phyloP scores from a whole-genome alignment of 2,329 filamentous ascomycete species.

The Colletotrichum tropicale region DNA sequence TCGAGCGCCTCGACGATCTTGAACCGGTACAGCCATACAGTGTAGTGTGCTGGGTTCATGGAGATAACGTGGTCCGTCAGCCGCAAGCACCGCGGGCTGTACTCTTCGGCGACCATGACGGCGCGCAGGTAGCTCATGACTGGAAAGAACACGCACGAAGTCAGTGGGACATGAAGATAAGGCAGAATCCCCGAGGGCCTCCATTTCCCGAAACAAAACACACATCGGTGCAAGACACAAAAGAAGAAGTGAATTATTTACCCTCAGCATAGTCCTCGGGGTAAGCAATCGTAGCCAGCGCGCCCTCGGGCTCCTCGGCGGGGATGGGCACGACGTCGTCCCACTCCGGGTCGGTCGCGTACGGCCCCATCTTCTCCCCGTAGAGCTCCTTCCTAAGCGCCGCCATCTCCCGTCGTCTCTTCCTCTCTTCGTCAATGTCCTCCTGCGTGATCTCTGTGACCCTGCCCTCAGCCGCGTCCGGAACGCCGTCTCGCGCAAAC shows the following conservation, averaged over 20 bases:
- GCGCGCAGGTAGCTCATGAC: constrained; percentile 93
- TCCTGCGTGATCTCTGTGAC: constrained; percentile 34
- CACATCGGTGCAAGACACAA: not conserved
- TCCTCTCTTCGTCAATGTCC: constrained; percentile 51
- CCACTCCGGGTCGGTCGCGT: constrained; percentile 77
- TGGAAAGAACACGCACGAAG: constrained; percentile 29
- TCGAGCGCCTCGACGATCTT: constrained; percentile 73
- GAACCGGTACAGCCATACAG: constrained; percentile 96
- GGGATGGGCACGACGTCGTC: constrained; percentile 83
- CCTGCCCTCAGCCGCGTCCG: constrained; percentile 11
- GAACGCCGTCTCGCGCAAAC: constrained; percentile 25
- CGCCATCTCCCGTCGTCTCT: constrained; percentile 56
- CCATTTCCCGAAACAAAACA: not conserved
- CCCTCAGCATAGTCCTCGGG: constrained; percentile 85
- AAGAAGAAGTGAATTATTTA: constrained; percentile 35
- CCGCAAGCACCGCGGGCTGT: constrained; percentile 76
- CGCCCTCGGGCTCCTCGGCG: constrained; percentile 81
- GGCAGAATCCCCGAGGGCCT: not conserved
- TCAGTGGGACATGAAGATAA: not conserved
- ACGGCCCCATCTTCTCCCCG: constrained; percentile 53
- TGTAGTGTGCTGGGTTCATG: constrained; percentile 97
- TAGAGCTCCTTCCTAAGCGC: constrained; percentile 56
- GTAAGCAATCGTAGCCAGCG: constrained; percentile 93
- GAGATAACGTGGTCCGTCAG: constrained; percentile 90
- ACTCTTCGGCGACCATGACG: constrained; percentile 88